Evolutionary conservation across 306 rosid genomes (phyloP).

Genomic region (Quercus berberidifolia): DNA sequence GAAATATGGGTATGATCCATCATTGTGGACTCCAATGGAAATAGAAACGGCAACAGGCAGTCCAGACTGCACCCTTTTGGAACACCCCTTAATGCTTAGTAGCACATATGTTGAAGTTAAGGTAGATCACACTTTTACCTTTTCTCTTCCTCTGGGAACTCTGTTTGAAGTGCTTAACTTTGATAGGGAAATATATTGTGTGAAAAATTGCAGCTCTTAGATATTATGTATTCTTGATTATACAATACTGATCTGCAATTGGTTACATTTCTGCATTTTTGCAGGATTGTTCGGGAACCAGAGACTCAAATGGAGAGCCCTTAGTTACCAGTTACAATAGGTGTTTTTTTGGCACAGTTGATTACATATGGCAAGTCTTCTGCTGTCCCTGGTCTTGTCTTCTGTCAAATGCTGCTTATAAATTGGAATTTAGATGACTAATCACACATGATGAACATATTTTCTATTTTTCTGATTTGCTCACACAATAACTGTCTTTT

Average conservation of each 20-base stretch:
- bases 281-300: conserved; percentile 65
- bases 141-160: background rate
- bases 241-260: background rate
- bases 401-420: conserved; percentile 11
- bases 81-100: conserved; percentile 62
- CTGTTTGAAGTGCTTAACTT: conserved; percentile 10
- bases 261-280: conserved; percentile 1
- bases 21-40: conserved; percentile 81
- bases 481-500: background rate
- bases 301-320: conserved; percentile 87
- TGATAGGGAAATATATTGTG: background rate
- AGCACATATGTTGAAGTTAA: conserved; percentile 77
- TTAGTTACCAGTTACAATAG: conserved; percentile 74
- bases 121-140: conserved; percentile 37
- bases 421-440: background rate
- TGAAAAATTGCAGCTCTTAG: conserved; percentile 13
- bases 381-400: conserved; percentile 8
- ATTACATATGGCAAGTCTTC: conserved; percentile 80
- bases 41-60: conserved; percentile 85
- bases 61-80: conserved; percentile 53
- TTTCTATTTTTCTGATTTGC: background rate
- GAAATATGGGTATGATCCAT: conserved; percentile 42
- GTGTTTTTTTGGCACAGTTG: conserved; percentile 81
- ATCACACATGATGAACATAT: background rate
- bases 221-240: conserved; percentile 1